These are phyloP conservation scores for Glomus cerebriforme DNA, from an alignment of 192 early-diverging fungal species.

Conservation along the genomic window DNA sequence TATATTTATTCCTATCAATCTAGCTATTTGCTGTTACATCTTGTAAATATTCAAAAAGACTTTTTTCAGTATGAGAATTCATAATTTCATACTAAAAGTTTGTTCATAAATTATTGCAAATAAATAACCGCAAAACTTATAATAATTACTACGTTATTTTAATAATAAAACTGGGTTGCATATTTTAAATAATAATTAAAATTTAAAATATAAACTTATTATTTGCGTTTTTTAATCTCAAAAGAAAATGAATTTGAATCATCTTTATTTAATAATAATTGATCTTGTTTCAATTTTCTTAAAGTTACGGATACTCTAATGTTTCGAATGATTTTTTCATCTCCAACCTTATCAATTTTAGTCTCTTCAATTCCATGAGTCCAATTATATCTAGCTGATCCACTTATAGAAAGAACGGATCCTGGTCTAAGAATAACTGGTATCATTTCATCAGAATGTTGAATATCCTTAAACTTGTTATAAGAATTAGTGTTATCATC, in stretches of 20 bases:
- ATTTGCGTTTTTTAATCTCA: not conserved
- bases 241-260: not conserved
- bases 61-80: no score
- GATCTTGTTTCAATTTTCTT: slow-evolving; percentile 31
- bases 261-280: not conserved
- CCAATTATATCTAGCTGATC: slow-evolving; percentile 42
- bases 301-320: slow-evolving; percentile 44
- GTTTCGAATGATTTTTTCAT: slow-evolving; percentile 32
- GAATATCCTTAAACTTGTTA: not conserved
- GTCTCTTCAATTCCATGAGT: slow-evolving; percentile 41
- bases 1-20: no score
- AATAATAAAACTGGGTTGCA: no score
- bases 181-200: not conserved
- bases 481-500: not conserved
- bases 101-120: no score
- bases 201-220: not conserved
- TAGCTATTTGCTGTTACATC: no score
- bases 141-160: no score
- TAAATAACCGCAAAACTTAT: no score
- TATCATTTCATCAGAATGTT: not conserved
- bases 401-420: slow-evolving; percentile 36
- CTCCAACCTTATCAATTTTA: slow-evolving; percentile 31
- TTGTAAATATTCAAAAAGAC: no score
- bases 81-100: no score
- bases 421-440: slow-evolving; percentile 40